Evolutionary conservation across 148 eudicot species (phyloP), one percentile per base, ranked within the genome.

Genomic region (Heliamphora exappendiculata): DNA sequence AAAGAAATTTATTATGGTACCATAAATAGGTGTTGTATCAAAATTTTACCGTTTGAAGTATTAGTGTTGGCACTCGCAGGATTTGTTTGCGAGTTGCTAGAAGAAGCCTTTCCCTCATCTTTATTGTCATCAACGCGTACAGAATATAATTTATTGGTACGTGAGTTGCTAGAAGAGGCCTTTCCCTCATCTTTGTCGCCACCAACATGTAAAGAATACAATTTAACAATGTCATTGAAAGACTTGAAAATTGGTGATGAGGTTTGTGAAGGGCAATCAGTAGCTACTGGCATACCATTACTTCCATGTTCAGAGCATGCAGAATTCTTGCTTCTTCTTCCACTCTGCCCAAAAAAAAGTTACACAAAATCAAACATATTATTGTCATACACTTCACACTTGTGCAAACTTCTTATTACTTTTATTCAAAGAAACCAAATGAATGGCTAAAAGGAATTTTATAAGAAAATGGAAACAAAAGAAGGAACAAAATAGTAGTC

Each of bases 91-190:
- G 42, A 49, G 50, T 49, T 51, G 39, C 28, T 50, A 10, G 44
- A 69, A 69, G 73, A 71, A 71, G 58, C 33, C 41, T 51, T 71
- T 50, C 59, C 74, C 74, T 71, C 74, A 33, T 71, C 59, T 71
- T 71, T 69, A 28, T 69, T 45, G 33, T 29, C 54, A 69, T 49
- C 19, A 69, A 14, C 51, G 45, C 19, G 54, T 14, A 10, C 26
- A 69, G 33, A 29, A 69, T 54, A 69, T 45, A 24, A 19, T 69
- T 69, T 71, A 44, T n/a, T n/a, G n/a, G n/a, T n/a, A n/a, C n/a
- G 60, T 9, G 42, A 49, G 50, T 49, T 51, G 39, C 28, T 50
- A 10, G 44, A 69, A 69, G 73, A 71, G 50, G 58, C 33, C 41
- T 51, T 71, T 50, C 59, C 74, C 74, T 71, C 74, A 33, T 71